phyloP scores from a whole-genome alignment of 2,329 filamentous ascomycete genomes.

The Massarina eburnea region DNA sequence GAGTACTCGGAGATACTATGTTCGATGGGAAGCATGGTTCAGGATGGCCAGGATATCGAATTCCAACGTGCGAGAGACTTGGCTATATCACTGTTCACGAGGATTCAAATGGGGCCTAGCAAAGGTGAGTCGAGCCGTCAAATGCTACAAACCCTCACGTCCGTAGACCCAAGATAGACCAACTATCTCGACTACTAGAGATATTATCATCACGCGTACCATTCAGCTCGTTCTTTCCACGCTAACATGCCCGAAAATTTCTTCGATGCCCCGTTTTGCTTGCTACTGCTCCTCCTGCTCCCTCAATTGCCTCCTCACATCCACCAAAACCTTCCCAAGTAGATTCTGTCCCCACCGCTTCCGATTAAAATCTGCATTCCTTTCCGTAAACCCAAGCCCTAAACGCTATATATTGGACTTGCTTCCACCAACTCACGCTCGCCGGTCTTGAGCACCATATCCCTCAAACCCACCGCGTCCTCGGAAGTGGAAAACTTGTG shows the following conservation, averaged over 20 bases:
- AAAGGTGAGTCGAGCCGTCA: no score
- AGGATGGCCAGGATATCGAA: constrained; percentile 14
- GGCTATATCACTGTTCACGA: constrained; percentile 17
- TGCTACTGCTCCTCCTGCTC: constrained; percentile 32
- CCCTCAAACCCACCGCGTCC: constrained; percentile 48
- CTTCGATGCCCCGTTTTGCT: not conserved
- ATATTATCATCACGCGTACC: no score
- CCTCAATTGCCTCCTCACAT: constrained; percentile 56
- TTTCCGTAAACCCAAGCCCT: constrained; percentile 64
- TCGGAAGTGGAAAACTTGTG: constrained; percentile 59
- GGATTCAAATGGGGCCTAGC: constrained; percentile 10
- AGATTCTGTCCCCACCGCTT: constrained; percentile 65
- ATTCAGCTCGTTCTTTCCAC: not conserved
- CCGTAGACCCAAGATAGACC: no score
- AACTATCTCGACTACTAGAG: no score
- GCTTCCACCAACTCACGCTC: constrained; percentile 60
- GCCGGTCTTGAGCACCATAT: constrained; percentile 59
- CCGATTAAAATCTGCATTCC: constrained; percentile 52
- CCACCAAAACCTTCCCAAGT: constrained; percentile 64
- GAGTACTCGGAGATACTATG: constrained; percentile 13
- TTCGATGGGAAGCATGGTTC: constrained; percentile 12
- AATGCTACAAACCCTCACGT: no score
- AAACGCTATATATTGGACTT: constrained; percentile 60
- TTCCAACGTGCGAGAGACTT: constrained; percentile 15
- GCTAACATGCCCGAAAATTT: not conserved